Percentiles rank a stretch among this genome's conserved stretches.
Evolutionary conservation across 352 stramenopile species (phyloP).

Genomic region (Phytophthora megakarya): DNA sequence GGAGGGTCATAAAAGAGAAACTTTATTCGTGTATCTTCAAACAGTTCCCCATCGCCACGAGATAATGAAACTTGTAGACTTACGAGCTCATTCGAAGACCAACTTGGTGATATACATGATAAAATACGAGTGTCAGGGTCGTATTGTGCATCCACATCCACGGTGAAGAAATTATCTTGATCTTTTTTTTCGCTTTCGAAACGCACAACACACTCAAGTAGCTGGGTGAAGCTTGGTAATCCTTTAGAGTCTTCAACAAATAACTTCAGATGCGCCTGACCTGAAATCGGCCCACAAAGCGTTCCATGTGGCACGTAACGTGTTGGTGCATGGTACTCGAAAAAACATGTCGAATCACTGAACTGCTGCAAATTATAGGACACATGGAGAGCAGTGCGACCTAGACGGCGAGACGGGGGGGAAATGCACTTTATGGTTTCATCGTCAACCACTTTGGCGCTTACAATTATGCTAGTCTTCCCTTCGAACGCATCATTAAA

Average conservation of each 20-base stretch:
- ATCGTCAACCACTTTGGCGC: constrained; percentile 54
- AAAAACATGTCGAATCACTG: constrained; percentile 66
- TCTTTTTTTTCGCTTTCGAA: constrained; percentile 52
- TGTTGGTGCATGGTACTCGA: constrained; percentile 68
- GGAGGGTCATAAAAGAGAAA: constrained; percentile 81
- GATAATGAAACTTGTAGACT: constrained; percentile 43
- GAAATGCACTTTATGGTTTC: constrained; percentile 59
- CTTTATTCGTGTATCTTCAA: constrained; percentile 50
- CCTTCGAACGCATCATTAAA: constrained; percentile 41
- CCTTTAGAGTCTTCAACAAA: constrained; percentile 45
- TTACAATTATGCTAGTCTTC: constrained; percentile 48
- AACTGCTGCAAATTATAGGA: constrained; percentile 81
- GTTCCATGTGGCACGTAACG: constrained; percentile 46
- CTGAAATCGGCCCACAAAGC: constrained; percentile 62
- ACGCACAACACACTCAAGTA: constrained; percentile 51
- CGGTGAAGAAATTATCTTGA: not conserved
- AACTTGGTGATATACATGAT: constrained; percentile 48
- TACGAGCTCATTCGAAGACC: constrained; percentile 67
- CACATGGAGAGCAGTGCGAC: constrained; percentile 53
- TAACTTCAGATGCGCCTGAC: constrained; percentile 54
- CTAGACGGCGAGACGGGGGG: constrained; percentile 38
- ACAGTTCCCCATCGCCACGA: constrained; percentile 30
- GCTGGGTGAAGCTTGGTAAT: constrained; percentile 42
- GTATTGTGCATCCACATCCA: constrained; percentile 49
- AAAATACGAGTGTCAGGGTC: constrained; percentile 38